These are phyloP conservation scores for Dothistroma septosporum DNA, from an alignment of 2,329 filamentous ascomycete species.

Conservation along the genomic window DNA sequence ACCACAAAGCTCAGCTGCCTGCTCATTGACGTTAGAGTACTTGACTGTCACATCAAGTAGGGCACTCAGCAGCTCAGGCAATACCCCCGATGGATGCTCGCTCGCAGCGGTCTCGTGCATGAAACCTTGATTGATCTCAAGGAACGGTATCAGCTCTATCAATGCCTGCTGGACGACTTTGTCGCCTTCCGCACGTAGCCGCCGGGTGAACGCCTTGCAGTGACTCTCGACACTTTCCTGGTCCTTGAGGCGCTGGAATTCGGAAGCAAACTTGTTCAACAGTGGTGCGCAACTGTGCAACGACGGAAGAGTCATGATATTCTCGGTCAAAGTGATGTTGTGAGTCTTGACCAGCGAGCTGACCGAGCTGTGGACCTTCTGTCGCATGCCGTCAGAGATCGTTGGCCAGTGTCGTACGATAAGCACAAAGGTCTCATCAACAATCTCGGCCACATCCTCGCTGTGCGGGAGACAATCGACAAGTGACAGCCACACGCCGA, in stretches of 20 bases:
- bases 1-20: conserved; percentile 69
- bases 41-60: conserved; percentile 81
- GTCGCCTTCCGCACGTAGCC: conserved; percentile 77
- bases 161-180: conserved; percentile 81
- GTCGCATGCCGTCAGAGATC: conserved; percentile 60
- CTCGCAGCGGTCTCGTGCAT: conserved; percentile 75
- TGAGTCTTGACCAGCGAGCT: conserved; percentile 62
- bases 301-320: conserved; percentile 73
- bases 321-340: conserved; percentile 56
- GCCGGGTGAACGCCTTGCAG: conserved; percentile 66
- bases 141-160: conserved; percentile 68
- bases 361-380: conserved; percentile 60
- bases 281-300: conserved; percentile 62
- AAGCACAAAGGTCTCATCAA: conserved; percentile 87
- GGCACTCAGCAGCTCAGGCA: conserved; percentile 67
- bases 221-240: conserved; percentile 63
- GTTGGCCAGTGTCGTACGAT: conserved; percentile 73
- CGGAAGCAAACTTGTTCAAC: conserved; percentile 63
- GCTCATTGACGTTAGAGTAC: conserved; percentile 64
- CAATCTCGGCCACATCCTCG: conserved; percentile 71
- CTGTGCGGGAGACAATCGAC: conserved; percentile 64
- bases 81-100: conserved; percentile 74
- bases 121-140: conserved; percentile 69
- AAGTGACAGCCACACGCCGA: conserved; percentile 79
- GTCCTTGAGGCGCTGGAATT: conserved; percentile 61